Conservation (phyloP, 2,329 filamentous ascomycete genomes). For the Coniochaeta hoffmannii region DNA sequence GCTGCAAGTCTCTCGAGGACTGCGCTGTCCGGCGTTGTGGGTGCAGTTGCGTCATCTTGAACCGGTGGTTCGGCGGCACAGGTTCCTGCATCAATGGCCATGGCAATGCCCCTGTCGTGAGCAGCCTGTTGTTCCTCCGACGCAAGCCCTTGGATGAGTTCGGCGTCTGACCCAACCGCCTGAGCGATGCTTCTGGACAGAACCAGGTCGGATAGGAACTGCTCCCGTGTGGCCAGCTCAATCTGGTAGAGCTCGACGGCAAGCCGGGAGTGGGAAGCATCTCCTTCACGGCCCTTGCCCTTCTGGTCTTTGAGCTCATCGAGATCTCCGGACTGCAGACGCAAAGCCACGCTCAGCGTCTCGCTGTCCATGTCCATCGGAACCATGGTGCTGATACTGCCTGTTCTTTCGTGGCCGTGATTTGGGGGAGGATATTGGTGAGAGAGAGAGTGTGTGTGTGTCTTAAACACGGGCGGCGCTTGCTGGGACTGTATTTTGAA, state of each 20-base stretch:
- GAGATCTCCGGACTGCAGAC: slow-evolving; percentile 14
- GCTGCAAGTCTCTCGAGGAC: background rate
- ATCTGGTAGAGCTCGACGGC: slow-evolving; percentile 8
- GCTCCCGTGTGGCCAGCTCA: slow-evolving; percentile 5
- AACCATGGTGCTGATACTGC: background rate
- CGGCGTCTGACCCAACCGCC: slow-evolving; percentile 10
- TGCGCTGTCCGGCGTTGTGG: no score
- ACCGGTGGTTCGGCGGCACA: no score
- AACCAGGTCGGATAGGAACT: slow-evolving; percentile 5
- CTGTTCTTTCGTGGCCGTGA: background rate
- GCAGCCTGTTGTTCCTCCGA: slow-evolving; percentile 4
- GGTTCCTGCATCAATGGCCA: no score
- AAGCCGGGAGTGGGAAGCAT: slow-evolving; percentile 6
- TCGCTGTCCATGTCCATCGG: background rate
- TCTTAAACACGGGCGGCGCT: no score
- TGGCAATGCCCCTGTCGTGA: no score
- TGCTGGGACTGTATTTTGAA: no score
- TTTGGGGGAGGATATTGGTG: no score
- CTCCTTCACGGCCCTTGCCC: slow-evolving; percentile 11
- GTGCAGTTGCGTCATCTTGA: no score
- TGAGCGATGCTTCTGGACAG: slow-evolving; percentile 14
- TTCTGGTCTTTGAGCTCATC: slow-evolving; percentile 8
- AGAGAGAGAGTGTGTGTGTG: no score
- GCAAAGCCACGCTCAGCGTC: slow-evolving; percentile 8
- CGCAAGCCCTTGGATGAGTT: slow-evolving; percentile 1